Base-by-base conservation (phyloP, 306 rosid species). In the Rosa multiflora region DNA sequence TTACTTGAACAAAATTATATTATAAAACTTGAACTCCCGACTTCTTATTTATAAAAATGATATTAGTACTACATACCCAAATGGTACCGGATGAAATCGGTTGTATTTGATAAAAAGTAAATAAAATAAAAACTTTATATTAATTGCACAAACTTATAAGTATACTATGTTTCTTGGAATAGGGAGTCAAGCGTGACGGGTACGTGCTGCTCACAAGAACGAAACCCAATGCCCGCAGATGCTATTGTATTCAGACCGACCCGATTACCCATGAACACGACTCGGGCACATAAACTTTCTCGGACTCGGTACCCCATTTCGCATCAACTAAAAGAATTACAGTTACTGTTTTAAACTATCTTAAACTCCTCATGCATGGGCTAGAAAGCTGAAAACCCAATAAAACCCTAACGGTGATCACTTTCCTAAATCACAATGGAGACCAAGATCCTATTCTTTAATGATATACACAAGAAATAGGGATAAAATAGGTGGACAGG, bases 121-220 rank as follows among this genome's bases (percentile, higher is more conserved):
- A 32, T 32, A 48, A 56, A 56, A 10, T 9, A 23, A 3, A 10
- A 62, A 23, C 5, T 23, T 26, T 62, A 26, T 12, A 12, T 3
- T 5, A 12, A 4, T 62, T 62, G 67, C 67, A 62, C 42, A 62
- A 29, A 62, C 67, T 26, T 62, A 12, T 0, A 5, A 64, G 70
- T 7, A 64, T 13, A 64, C 44, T 32, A 64, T 13, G 70, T 32
- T 64, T 73, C 18, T 81, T 51, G 88, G 83, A 62, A 79, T 18
- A 80, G 53, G 82, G 72, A 78, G 53, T 49, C 75, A 81, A 73
- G 76, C 88, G 94, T 90, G 90, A 78, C 94, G 92, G 90, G 84
- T 83, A 87, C 90, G 86, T 87, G 88, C 86, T 85, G 86, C 82
- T 85, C 49, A 73, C 68, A 32, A 70, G 66, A 77, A 10, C 74